Conservation (phyloP, 2,329 filamentous ascomycete species). For the Arachnomyces sp. region DNA sequence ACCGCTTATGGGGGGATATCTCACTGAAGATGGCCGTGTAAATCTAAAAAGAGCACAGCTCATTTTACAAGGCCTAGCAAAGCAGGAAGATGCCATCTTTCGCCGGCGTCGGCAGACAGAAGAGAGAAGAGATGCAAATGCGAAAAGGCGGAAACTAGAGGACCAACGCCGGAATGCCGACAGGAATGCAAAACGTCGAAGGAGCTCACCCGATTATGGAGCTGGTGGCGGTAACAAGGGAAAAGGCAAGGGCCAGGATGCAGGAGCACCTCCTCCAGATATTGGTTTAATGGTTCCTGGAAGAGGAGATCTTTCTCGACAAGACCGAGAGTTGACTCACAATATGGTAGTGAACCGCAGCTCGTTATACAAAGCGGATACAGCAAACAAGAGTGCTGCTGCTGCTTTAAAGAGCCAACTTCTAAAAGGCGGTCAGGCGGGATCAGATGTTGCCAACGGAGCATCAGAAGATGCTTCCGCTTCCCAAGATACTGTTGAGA, state of each 20-base stretch:
- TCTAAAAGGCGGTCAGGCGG: conserved; percentile 37
- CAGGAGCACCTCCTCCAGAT: conserved; percentile 33
- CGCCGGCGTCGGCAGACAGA: conserved; percentile 77
- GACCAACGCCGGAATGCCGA: conserved; percentile 47
- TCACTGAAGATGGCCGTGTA: conserved; percentile 91
- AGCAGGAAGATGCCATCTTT: conserved; percentile 92
- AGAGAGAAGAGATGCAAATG: conserved; percentile 70
- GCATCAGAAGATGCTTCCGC: conserved; percentile 19
- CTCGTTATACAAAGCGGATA: conserved; percentile 59
- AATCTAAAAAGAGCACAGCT: conserved; percentile 79
- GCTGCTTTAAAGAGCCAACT: conserved; percentile 78
- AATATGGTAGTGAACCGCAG: conserved; percentile 78
- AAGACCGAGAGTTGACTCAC: conserved; percentile 63
- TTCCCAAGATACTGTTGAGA: conserved; percentile 10
- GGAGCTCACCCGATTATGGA: conserved; percentile 39
- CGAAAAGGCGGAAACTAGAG: conserved; percentile 70
- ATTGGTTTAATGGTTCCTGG: conserved; percentile 54
- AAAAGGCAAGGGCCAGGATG: conserved; percentile 12
- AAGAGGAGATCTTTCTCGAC: conserved; percentile 47
- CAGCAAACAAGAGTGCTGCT: conserved; percentile 90
- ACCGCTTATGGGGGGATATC: conserved; percentile 84
- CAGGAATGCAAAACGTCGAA: conserved; percentile 33
- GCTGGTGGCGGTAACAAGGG: conserved; percentile 18
- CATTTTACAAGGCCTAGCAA: conserved; percentile 80
- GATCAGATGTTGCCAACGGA: conserved; percentile 16